Evolutionary conservation across 129 eudicot genomes (phyloP), one percentile per base, ranked within the genome.

Genomic region (Artemisia argyi): DNA sequence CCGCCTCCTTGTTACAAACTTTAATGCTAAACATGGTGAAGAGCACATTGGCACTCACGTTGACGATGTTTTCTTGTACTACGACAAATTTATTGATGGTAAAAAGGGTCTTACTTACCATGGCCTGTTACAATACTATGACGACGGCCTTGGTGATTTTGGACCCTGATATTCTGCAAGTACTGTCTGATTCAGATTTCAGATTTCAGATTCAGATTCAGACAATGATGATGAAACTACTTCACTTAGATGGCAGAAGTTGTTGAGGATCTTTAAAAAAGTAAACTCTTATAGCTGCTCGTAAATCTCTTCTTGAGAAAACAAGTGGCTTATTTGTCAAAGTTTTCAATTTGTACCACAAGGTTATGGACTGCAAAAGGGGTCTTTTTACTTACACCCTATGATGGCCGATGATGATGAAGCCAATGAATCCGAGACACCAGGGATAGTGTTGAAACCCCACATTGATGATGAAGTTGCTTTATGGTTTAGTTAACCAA

Each of bases 111-210:
- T 91, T 28, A 82, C 89, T 7, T 86, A 77, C 58, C 95, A 91
- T 30, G 97, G 97, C 11, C 85, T 91, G 17, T 65, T 91, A 4
- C 89, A 94, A 22, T 88, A 93, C 13, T 91, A 91, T 62, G 95
- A 88, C 28, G 95, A 91, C 18, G 95, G 90, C 5, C 92, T 95
- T 39, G 46, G 46, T 7, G 46, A 39, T 39, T 39, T 39, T 39
- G 46, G 46, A 39, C 9, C 8, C 46, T 39, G 46, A 39, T 39
- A 39, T 39, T 39, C 11, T 39, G 0, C 46, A 39, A 39, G 46
- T 39, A 39, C 46, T 7, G 46, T 39, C 10, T 39, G 10, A 39
- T 7, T 39, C 46, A 39, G 46, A 39, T 39, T 7, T n/a, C n/a
- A n/a, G n/a, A n/a, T n/a, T n/a, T n/a, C n/a, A n/a, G 10, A 39